phyloP scores from a whole-genome alignment of 2,329 filamentous ascomycete genomes.

The Penicillium concentricum region DNA sequence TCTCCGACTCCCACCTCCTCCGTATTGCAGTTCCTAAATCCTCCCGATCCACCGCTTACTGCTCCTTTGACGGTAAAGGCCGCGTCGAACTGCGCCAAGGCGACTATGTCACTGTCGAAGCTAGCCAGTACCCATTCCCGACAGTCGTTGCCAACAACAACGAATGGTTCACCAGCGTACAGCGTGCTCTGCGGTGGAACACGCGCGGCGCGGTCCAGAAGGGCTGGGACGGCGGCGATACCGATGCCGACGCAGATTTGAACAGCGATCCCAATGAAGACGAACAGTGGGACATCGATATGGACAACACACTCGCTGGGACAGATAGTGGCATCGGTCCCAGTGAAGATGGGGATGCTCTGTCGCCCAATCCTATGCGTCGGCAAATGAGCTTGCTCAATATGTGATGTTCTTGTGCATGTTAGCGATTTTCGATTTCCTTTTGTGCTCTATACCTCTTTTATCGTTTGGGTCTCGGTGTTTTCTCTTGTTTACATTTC shows the following conservation, averaged over 20 bases:
- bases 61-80: conserved; percentile 95
- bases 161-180: conserved; percentile 97
- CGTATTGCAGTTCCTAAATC: conserved; percentile 81
- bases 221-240: conserved; percentile 61
- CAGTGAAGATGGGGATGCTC: conserved; percentile 65
- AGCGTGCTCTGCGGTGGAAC: conserved; percentile 91
- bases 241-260: conserved; percentile 31
- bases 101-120: conserved; percentile 93
- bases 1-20: conserved; percentile 90
- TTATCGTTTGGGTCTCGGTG: background rate
- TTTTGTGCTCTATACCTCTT: conserved; percentile 10
- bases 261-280: conserved; percentile 52
- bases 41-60: conserved; percentile 91
- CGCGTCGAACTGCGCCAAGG: conserved; percentile 89
- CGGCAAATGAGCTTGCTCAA: conserved; percentile 73
- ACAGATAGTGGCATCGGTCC: conserved; percentile 51
- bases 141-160: conserved; percentile 86
- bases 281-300: conserved; percentile 90
- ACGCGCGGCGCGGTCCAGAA: conserved; percentile 89
- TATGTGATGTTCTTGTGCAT: conserved; percentile 44
- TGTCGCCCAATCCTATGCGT: conserved; percentile 63
- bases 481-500: background rate
- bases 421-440: conserved; percentile 9
- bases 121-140: conserved; percentile 94
- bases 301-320: conserved; percentile 56